Conservation (phyloP, 2,329 filamentous ascomycete genomes). For the Helicocarpus griseus region DNA sequence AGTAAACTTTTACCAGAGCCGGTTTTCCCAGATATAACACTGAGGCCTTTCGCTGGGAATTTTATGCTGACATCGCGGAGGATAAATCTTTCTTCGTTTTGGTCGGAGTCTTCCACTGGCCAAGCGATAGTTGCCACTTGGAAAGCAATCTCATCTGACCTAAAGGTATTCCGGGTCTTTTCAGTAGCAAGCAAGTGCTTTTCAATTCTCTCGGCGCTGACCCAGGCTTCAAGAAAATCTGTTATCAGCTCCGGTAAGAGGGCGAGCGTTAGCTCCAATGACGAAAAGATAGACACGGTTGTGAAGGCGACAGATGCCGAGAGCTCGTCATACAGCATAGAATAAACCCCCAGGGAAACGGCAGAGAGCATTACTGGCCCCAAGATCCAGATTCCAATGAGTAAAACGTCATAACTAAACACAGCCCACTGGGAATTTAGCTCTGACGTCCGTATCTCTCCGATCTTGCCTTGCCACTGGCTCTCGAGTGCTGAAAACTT, state of each 20-base stretch:
- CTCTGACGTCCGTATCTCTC: conserved; percentile 55
- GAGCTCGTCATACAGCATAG: conserved; percentile 52
- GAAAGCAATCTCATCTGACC: conserved; percentile 54
- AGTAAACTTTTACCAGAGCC: conserved; percentile 70
- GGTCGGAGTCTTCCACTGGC: conserved; percentile 53
- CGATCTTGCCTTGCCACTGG: conserved; percentile 65
- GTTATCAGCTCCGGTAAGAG: conserved; percentile 65
- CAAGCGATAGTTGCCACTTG: conserved; percentile 61
- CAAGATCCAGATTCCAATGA: conserved; percentile 61
- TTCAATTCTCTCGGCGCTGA: conserved; percentile 64
- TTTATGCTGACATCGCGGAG: conserved; percentile 54
- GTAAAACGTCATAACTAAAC: conserved; percentile 53
- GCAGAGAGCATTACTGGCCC: conserved; percentile 66
- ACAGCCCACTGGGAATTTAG: conserved; percentile 56
- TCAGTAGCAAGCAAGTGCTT: conserved; percentile 61
- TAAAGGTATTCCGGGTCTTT: conserved; percentile 44
- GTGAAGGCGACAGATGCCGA: conserved; percentile 70
- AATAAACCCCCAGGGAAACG: conserved; percentile 60
- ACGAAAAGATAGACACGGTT: conserved; percentile 62
- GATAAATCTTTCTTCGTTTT: conserved; percentile 53
- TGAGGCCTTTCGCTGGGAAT: conserved; percentile 61
- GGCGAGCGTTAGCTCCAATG: conserved; percentile 62
- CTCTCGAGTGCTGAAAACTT: conserved; percentile 70
- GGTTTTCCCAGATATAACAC: conserved; percentile 66
- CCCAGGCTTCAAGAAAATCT: conserved; percentile 58